phyloP scores from a whole-genome alignment of 1,284 basidiomycete genomes.

The Heliocybe sulcata region DNA sequence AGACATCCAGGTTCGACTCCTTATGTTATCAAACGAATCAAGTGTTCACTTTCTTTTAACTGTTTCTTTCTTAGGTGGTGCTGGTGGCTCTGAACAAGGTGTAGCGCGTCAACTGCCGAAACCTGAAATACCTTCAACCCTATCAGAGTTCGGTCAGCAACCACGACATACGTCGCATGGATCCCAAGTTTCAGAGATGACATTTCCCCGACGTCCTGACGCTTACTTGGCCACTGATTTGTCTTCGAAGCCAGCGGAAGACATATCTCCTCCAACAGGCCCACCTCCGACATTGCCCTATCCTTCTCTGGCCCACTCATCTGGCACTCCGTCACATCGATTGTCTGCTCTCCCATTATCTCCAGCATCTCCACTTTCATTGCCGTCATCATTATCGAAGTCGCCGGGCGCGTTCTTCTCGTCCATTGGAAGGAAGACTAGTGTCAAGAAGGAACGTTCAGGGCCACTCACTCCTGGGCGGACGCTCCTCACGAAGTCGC shows the following conservation, averaged over 20 bases:
- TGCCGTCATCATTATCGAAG: constrained; percentile 19
- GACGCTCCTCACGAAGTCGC: constrained; percentile 34
- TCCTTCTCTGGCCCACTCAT: constrained; percentile 41
- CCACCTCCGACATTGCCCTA: constrained; percentile 71
- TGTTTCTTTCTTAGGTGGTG: neutral
- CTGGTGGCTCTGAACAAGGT: neutral
- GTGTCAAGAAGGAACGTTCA: constrained; percentile 34
- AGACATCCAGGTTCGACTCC: constrained; percentile 44
- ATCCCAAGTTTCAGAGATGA: constrained; percentile 66
- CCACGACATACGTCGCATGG: constrained; percentile 60
- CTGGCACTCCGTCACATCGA: constrained; percentile 15
- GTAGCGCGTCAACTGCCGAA: neutral
- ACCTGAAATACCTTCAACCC: constrained; percentile 11
- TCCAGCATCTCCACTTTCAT: constrained; percentile 25
- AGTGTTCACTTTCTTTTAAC: constrained; percentile 13
- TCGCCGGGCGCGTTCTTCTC: constrained; percentile 53
- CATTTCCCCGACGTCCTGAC: constrained; percentile 72
- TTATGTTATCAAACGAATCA: constrained; percentile 8
- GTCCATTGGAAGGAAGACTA: constrained; percentile 65
- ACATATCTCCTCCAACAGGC: constrained; percentile 37
- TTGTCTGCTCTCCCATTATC: constrained; percentile 19
- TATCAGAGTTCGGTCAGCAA: constrained; percentile 27
- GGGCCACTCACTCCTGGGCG: constrained; percentile 19
- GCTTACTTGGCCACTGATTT: constrained; percentile 73
- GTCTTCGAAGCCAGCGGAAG: constrained; percentile 36